These are phyloP conservation scores for Pezicula carpinea DNA, from an alignment of 2,329 filamentous ascomycete genomes.

Conservation along the genomic window DNA sequence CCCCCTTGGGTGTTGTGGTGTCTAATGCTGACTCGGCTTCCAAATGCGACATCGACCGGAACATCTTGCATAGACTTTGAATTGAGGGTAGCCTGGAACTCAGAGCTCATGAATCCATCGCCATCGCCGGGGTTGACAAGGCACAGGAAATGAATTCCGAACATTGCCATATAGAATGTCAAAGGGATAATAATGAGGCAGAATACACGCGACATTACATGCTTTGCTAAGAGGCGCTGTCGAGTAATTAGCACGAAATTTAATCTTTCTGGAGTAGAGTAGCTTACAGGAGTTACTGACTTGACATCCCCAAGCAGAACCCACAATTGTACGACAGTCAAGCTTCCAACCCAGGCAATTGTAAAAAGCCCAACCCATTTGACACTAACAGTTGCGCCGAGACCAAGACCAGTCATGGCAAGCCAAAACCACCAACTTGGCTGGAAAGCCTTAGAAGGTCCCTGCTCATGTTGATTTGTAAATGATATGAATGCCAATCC, in stretches of 20 bases:
- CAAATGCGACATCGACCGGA: constrained; percentile 84
- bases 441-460: constrained; percentile 81
- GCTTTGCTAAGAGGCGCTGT: constrained; percentile 81
- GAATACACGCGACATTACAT: constrained; percentile 86
- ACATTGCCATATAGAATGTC: constrained; percentile 94
- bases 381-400: constrained; percentile 89
- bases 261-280: not conserved
- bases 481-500: constrained; percentile 88
- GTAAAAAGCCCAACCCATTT: constrained; percentile 99
- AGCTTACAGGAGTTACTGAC: constrained; percentile 70
- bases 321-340: constrained; percentile 93
- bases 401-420: constrained; percentile 73
- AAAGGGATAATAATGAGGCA: constrained; percentile 86
- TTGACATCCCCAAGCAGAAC: constrained; percentile 84
- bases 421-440: constrained; percentile 99
- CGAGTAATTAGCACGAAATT: constrained; percentile 19
- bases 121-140: constrained; percentile 93
- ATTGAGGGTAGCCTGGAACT: constrained; percentile 97
- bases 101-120: constrained; percentile 98
- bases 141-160: constrained; percentile 92
- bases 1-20: constrained; percentile 98
- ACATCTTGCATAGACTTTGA: constrained; percentile 95
- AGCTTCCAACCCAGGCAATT: constrained; percentile 91
- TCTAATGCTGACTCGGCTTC: constrained; percentile 79
- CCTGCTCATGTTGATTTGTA: constrained; percentile 93